Evolutionary conservation across 139 green algal species (phyloP), one percentile per base, ranked within the genome.

Genomic region (Dunaliella sp.): DNA sequence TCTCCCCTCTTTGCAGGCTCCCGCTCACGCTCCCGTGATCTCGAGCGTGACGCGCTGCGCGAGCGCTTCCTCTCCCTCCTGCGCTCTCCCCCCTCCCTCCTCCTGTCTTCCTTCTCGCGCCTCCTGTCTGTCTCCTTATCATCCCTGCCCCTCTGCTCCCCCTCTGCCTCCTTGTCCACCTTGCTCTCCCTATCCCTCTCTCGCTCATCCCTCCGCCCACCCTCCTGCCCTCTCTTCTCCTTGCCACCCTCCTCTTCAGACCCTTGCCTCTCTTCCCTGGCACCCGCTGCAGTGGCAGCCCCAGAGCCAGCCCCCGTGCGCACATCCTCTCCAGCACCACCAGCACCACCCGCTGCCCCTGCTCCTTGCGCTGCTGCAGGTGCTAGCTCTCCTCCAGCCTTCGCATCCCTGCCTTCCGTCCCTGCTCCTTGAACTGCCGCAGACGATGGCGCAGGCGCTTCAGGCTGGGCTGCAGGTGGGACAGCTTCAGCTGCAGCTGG

Each of bases 101-200:
- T 30, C 32, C 80, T 28, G 80, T 36, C 32, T 36, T 59, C 32
- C 74, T n/a, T 3, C 1, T 86, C 34, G 33, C 82, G 77, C 57
- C n/a, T 73, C 36, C 0, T 59, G 65, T n/a, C n/a, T 22, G 37
- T 33, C 85, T 30, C 30, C 1, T 78, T 34, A 0, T 28, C 72
- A 57, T 84, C 83, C 32, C 80, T n/a, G n/a, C n/a, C n/a, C n/a
- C n/a, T n/a, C n/a, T n/a, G n/a, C n/a, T n/a, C n/a, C n/a, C n/a
- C n/a, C n/a, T n/a, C n/a, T n/a, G n/a, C 75, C 21, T 81, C 87
- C 84, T 86, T 84, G 25, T 36, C 87, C 80, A 88, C 83, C 7
- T 86, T 81, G 38, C 37, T 85, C 77, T 88, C 77, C 77, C 87
- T 38, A 48, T 77, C 37, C 7, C 48, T 16, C 7, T 7, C 48